These are phyloP conservation scores for Golubevia sp. DNA, from an alignment of 1,284 basidiomycete genomes.

Conservation along the genomic window DNA sequence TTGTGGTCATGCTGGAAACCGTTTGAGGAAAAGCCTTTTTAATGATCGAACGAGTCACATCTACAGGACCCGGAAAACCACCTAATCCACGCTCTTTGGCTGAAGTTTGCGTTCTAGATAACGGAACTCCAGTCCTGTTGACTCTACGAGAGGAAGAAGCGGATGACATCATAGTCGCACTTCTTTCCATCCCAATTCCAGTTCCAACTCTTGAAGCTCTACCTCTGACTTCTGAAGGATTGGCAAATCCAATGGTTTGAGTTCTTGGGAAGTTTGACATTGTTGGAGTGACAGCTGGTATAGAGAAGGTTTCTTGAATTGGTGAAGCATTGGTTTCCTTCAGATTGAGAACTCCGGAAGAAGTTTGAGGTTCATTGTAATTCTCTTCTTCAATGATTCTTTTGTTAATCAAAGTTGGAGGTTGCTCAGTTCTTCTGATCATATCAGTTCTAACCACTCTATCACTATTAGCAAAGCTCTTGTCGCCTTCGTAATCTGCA, in stretches of 20 bases:
- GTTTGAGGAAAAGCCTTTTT: not conserved
- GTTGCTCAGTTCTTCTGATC: slow-evolving; percentile 51
- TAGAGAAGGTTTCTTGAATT: not conserved
- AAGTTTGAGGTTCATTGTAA: too few relatives aligned
- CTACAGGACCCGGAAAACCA: slow-evolving; percentile 49
- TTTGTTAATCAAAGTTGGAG: slow-evolving; percentile 52
- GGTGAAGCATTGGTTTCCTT: not conserved
- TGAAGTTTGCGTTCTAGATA: slow-evolving; percentile 38
- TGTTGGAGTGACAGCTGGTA: not conserved
- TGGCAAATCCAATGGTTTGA: slow-evolving; percentile 49
- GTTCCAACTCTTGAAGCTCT: not conserved
- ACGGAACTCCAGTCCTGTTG: slow-evolving; percentile 19
- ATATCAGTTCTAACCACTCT: slow-evolving; percentile 46
- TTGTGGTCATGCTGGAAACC: too few relatives aligned
- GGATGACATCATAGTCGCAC: slow-evolving; percentile 23
- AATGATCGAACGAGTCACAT: slow-evolving; percentile 26
- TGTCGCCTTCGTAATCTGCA: not conserved
- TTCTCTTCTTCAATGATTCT: not conserved
- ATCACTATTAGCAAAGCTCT: slow-evolving; percentile 22
- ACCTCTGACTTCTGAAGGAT: slow-evolving; percentile 11
- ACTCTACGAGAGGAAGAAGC: slow-evolving; percentile 13
- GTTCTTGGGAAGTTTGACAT: slow-evolving; percentile 37
- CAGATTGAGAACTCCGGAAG: too few relatives aligned
- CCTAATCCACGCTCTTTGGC: slow-evolving; percentile 47
- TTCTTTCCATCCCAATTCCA: slow-evolving; percentile 18